Evolutionary conservation across 208 protist genomes (phyloP).

Genomic region (Crithidia bombi): DNA sequence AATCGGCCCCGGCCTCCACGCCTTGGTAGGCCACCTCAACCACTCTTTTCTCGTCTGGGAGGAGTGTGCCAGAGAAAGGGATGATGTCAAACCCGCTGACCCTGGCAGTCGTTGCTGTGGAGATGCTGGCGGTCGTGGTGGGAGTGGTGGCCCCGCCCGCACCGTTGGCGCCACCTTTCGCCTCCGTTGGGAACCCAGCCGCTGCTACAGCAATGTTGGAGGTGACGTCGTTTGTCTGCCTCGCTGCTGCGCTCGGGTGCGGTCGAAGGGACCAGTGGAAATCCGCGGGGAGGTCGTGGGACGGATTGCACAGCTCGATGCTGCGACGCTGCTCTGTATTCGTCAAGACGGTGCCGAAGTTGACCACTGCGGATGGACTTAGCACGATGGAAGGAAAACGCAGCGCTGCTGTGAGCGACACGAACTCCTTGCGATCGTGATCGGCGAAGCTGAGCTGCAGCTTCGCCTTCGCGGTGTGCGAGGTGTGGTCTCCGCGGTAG

Average conservation of each 20-base stretch:
- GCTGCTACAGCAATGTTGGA: not conserved
- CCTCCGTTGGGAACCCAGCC: not conserved
- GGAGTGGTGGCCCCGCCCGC: constrained; percentile 40
- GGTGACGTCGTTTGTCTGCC: not conserved
- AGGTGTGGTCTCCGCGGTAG: constrained; percentile 82
- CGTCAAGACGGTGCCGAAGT: constrained; percentile 95
- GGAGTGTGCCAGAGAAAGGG: constrained; percentile 90
- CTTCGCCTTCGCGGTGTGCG: constrained; percentile 70
- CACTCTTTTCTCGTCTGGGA: constrained; percentile 69
- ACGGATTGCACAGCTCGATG: constrained; percentile 87
- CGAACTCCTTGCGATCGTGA: constrained; percentile 86
- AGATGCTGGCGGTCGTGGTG: constrained; percentile 20
- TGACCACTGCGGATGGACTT: constrained; percentile 55
- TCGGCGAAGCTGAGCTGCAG: constrained; percentile 89
- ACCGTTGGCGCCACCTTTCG: constrained; percentile 2
- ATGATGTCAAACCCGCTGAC: constrained; percentile 93
- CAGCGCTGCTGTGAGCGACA: constrained; percentile 84
- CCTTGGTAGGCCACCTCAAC: constrained; percentile 92
- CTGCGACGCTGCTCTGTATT: constrained; percentile 83
- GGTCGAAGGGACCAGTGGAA: constrained; percentile 80
- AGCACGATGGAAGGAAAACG: constrained; percentile 91
- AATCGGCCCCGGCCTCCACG: constrained; percentile 15
- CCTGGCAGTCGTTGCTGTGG: constrained; percentile 4
- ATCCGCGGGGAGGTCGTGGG: constrained; percentile 60
- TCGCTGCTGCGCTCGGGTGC: constrained; percentile 2